These are phyloP conservation scores for Boletus patriciae DNA, from an alignment of 768 basidiomycete species.

Conservation along the genomic window DNA sequence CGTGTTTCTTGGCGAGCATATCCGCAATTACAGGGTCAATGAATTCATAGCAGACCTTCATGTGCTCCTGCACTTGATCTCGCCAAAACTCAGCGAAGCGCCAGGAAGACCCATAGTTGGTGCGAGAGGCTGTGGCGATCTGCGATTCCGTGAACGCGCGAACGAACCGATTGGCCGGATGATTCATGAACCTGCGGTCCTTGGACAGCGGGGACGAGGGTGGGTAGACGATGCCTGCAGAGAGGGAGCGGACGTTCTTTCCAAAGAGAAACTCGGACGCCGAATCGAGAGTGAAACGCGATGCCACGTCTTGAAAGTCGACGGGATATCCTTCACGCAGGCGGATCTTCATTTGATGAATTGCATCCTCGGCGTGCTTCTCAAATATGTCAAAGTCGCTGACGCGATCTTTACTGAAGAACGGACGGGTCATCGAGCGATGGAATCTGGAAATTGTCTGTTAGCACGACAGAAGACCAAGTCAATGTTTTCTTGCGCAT, in stretches of 20 bases:
- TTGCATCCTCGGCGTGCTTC: conserved; percentile 34
- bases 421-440: conserved; percentile 43
- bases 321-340: conserved; percentile 38
- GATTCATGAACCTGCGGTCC: conserved; percentile 24
- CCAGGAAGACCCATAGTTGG: conserved; percentile 43
- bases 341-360: conserved; percentile 35
- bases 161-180: conserved; percentile 39
- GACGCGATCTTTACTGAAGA: conserved; percentile 42
- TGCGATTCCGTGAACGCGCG: conserved; percentile 43
- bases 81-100: conserved; percentile 45
- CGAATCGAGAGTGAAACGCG: conserved; percentile 55
- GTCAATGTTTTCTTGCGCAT: background rate
- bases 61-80: conserved; percentile 39
- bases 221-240: conserved; percentile 40
- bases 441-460: conserved; percentile 34
- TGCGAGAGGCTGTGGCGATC: conserved; percentile 30
- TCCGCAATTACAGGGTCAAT: conserved; percentile 49
- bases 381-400: conserved; percentile 44
- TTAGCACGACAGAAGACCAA: background rate
- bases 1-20: conserved; percentile 39
- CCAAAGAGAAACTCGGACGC: conserved; percentile 60
- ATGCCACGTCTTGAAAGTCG: conserved; percentile 45
- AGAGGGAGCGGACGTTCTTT: conserved; percentile 36
- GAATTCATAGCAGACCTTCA: conserved; percentile 45
- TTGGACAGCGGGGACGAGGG: conserved; percentile 22